Percentiles rank a stretch among this genome's conserved stretches.
Conservation (phyloP, 2,329 filamentous ascomycete species). For the Ascocoryne sarcoides region DNA sequence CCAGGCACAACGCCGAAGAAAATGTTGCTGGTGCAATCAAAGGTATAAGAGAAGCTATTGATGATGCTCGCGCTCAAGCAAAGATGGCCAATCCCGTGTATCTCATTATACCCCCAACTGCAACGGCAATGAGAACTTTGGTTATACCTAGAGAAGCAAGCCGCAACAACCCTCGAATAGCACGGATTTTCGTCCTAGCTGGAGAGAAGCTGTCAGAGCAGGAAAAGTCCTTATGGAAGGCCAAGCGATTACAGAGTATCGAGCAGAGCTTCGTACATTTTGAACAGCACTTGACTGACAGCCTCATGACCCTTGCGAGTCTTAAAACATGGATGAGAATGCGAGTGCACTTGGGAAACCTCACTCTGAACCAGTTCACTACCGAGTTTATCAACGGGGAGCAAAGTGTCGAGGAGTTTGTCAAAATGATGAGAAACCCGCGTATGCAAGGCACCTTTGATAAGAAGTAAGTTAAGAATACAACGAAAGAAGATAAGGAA, state of each 20-base stretch:
- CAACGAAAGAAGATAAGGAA: background rate
- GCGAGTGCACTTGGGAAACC: conserved; percentile 26
- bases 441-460: conserved; percentile 20
- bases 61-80: conserved; percentile 13
- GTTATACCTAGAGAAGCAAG: conserved; percentile 6
- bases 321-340: conserved; percentile 25
- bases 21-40: conserved; percentile 1
- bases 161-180: background rate
- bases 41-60: conserved; percentile 17
- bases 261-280: conserved; percentile 12
- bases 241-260: conserved; percentile 4
- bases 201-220: conserved; percentile 10
- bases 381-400: conserved; percentile 11
- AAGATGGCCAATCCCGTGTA: conserved; percentile 16
- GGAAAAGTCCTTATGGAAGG: conserved; percentile 14
- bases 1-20: background rate
- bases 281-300: conserved; percentile 13
- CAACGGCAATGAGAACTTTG: conserved; percentile 10
- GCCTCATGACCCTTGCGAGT: conserved; percentile 15
- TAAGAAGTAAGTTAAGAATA: conserved; percentile 21
- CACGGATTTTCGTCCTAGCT: conserved; percentile 12
- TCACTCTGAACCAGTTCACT: conserved; percentile 17
- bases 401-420: conserved; percentile 16
- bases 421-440: conserved; percentile 20
- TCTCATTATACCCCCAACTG: conserved; percentile 20